Evolutionary conservation across 2,329 filamentous ascomycete genomes (phyloP), one percentile per base, ranked within the genome.

Genomic region (Aspergillus jensenii): DNA sequence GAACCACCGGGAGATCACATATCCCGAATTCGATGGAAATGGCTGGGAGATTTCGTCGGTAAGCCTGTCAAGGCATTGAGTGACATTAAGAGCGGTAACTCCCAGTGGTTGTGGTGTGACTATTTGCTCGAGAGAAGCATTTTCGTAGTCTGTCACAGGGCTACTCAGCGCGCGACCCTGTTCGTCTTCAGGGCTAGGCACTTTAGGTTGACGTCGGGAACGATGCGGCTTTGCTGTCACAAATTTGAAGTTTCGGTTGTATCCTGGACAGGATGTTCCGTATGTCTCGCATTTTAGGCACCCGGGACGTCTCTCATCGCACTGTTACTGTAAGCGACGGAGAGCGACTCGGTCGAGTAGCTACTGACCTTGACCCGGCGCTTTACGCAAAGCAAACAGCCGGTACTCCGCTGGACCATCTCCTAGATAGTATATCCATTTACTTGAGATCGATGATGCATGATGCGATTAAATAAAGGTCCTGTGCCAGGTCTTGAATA

Each of bases 251-350:
- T 64, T 63, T 19, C 65, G 66, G 12, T 67, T 65, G 58, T 75
- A 74, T 15, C 72, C 73, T 11, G 71, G 71, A 48, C 73, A 75
- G 17, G 65, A 63, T 45, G 60, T 62, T 0, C 72, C 71, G 23
- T 74, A 69, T 37, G 63, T 73, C 35, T 71, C 68, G 55, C 73
- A 75, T 61, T 65, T 69, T 40, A 59, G 61, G 56, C 72, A 75
- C 1, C 65, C 67, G 43, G 72, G 69, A 15, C 64, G 47, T 52
- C 65, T 64, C 62, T 73, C 68, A 52, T 75, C 73, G 55, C 73
- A 75, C 72, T 75, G 52, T 52, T 15, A 47, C 11, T 37, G n/a
- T 45, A 23, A 46, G 51, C 31, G 15, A 40, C n/a, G 40, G 4
- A 21, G n/a, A 21, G 40, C 19, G 4, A 21, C n/a, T 43, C 15